Evolutionary conservation across 1,139 yeast genomes (phyloP), one percentile per base, ranked within the genome.

Genomic region (Candida smagusa): DNA sequence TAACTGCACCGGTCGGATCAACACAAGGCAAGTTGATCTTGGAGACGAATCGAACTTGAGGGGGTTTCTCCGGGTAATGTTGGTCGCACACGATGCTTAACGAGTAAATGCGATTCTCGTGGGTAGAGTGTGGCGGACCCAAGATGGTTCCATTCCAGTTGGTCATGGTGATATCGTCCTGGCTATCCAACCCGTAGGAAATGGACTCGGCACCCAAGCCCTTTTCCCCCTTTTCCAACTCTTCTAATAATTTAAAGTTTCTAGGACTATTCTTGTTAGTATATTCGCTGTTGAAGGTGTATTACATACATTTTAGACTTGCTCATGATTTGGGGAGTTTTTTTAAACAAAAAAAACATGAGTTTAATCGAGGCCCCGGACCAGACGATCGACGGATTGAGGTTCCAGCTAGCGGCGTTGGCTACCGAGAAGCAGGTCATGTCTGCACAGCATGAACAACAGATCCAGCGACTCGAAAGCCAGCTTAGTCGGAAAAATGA

Each of bases 171-270:
- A 88, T 86, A 59, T 90, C 97, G 52, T 86, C 96, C 48, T 85
- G 82, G 54, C 85, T 90, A 28, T 88, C 80, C 37, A 90, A 72
- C 0, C 97, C 97, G 53, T 90, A 88, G 13, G 97, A 90, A 59
- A 96, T 90, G 19, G 96, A 85, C 60, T 94, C 97, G 26, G 97
- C 94, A 22, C 98, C 97, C 38, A 87, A 72, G 11, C 98, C 98
- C 61, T 94, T 94, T 59, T 94, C 99, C 36, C 98, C 98, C 57
- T 90, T 92, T 61, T 94, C 99, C 48, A 94, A 74, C 65, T 92
- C 98, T 67, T 92, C 98, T 47, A 92, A 74, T 34, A 92, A 76
- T 57, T 95, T 86, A 64, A 92, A 92, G 60, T 89, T 89, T 63
- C 97, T 80, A 48, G 97, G 97, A 33, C 95, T 86, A 46, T 6